phyloP scores from a whole-genome alignment of 208 protist species.

The Wallacemonas rigidus region DNA sequence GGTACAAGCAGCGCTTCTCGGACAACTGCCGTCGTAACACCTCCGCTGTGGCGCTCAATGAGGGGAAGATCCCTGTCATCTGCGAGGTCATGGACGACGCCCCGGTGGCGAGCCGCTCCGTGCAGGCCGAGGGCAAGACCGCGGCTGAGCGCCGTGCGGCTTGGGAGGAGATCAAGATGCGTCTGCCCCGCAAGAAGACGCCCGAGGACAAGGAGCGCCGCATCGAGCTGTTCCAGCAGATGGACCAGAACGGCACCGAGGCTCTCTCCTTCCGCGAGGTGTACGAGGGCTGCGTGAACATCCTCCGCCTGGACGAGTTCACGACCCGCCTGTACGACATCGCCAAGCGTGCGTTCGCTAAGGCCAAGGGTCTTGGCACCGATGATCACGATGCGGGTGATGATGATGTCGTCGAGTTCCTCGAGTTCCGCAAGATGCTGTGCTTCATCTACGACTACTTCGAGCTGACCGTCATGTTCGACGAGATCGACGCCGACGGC shows the following conservation, averaged over 20 bases:
- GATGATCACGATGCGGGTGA: conserved; percentile 23
- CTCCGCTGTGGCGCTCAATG: background rate
- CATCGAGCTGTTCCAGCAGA: conserved; percentile 52
- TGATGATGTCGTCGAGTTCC: conserved; percentile 58
- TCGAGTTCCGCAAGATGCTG: conserved; percentile 82
- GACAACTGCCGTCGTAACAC: background rate
- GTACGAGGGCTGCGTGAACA: conserved; percentile 33
- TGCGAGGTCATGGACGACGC: conserved; percentile 8
- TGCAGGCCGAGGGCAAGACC: background rate
- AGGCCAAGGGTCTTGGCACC: conserved; percentile 34
- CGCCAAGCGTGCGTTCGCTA: conserved; percentile 59
- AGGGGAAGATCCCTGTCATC: background rate
- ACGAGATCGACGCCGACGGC: conserved; percentile 76
- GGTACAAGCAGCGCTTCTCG: conserved; percentile 3
- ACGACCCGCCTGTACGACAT: conserved; percentile 37
- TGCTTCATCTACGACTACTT: conserved; percentile 73
- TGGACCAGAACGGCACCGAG: conserved; percentile 54
- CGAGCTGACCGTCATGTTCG: conserved; percentile 79
- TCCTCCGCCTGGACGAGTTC: conserved; percentile 33
- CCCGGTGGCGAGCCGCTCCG: background rate
- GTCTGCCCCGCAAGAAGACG: conserved; percentile 18
- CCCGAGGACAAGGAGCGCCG: conserved; percentile 32
- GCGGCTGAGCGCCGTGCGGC: background rate
- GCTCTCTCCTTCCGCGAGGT: conserved; percentile 47
- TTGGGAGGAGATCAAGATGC: background rate